Evolutionary conservation across 1,284 basidiomycete species (phyloP), one percentile per base, ranked within the genome.

Genomic region (Puccinia triticina): DNA sequence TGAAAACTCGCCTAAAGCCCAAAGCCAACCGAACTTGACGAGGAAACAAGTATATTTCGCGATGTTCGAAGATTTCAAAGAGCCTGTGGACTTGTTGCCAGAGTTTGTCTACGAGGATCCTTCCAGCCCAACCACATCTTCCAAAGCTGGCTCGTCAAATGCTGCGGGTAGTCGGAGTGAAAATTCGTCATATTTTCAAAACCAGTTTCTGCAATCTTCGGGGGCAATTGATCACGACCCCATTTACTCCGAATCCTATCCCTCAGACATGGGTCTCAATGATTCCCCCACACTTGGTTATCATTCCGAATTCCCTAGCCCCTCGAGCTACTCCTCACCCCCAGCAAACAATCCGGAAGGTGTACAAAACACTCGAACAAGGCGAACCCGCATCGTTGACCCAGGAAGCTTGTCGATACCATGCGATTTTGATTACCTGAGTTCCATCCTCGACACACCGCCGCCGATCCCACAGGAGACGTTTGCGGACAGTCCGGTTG

Each of bases 221-320:
- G 66, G 21, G 32, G 21, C 5, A 1, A 26, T 1, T 26, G 12
- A 69, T 32, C 5, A 26, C 21, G 66, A 69, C 29, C 12, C 66
- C n/a, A 48, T 48, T 43, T 69, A 43, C 43, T 69, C 66, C 2
- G 66, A 69, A 69, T 2, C 43, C 8, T 69, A 69, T 48, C 43
- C 66, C 29, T 48, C 66, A 40, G 66, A 69, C 3, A n/a, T 69
- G 11, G 66, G 66, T 18, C 23, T 29, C 8, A 43, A 69, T 29
- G 66, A 69, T 48, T 69, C 66, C 21, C 66, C 66, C n/a, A 69
- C 66, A 26, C 66, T 69, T 29, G 66, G 66, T 43, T 69, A 69
- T 48, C n/a, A 48, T 14, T 18, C 43, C 11, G 66, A 69, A 48
- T 48, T 69, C 18, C 66, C 66, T 12, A 40, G 2, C 23, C 23